These are phyloP conservation scores for Coffea canephora DNA, from an alignment of 257 asterid species.

Conservation along the genomic window DNA sequence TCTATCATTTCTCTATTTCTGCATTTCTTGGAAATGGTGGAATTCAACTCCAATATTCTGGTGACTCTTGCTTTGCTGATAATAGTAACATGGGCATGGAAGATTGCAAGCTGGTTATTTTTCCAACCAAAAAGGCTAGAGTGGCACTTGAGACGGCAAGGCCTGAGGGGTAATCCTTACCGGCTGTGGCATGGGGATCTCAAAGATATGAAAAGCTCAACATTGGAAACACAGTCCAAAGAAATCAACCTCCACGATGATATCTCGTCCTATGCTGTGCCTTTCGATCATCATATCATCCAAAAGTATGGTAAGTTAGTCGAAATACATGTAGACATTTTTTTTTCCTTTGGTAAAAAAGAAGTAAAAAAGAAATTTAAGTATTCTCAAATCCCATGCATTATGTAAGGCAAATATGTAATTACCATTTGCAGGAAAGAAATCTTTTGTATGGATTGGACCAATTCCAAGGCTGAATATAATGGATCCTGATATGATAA, in stretches of 20 bases:
- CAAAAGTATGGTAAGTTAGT: constrained; percentile 17
- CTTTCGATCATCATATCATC: constrained; percentile 14
- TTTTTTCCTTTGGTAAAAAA: too few relatives aligned
- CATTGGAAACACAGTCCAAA: neutral
- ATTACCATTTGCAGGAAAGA: constrained; percentile 29
- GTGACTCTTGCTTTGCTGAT: constrained; percentile 1
- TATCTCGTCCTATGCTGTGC: neutral
- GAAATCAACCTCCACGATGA: constrained; percentile 4
- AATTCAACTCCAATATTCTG: neutral
- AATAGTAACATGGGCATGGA: constrained; percentile 5
- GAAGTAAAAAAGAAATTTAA: too few relatives aligned
- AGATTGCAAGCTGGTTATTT: constrained; percentile 9
- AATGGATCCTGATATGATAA: constrained; percentile 41
- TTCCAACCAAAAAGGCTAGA: constrained; percentile 26
- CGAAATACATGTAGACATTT: too few relatives aligned
- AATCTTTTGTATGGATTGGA: constrained; percentile 45
- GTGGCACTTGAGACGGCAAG: constrained; percentile 20
- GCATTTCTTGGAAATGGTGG: neutral
- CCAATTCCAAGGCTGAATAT: constrained; percentile 35
- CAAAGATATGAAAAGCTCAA: constrained; percentile 9
- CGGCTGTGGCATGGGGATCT: constrained; percentile 22
- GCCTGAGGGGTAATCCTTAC: constrained; percentile 22
- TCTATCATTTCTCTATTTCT: neutral
- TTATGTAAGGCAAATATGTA: too few relatives aligned
- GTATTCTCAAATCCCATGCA: too few relatives aligned